Evolutionary conservation across 2,329 filamentous ascomycete species (phyloP).

Genomic region (Calonectria honghensis): DNA sequence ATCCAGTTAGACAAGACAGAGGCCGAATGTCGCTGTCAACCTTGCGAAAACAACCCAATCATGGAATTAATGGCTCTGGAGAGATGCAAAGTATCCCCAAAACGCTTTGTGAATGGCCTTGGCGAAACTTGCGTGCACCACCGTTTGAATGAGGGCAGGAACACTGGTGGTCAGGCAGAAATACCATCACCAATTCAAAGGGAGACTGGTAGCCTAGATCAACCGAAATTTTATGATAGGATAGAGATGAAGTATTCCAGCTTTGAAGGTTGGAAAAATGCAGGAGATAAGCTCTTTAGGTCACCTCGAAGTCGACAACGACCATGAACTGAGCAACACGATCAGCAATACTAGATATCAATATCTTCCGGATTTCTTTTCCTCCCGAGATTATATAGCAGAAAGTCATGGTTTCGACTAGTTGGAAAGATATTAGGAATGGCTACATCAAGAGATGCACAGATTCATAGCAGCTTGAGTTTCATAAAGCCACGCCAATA

Average conservation of each 20-base stretch:
- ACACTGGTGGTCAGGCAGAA: slow-evolving; percentile 11
- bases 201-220: slow-evolving; percentile 24
- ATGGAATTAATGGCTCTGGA: too few relatives aligned
- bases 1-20: slow-evolving; percentile 11
- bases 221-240: slow-evolving; percentile 30
- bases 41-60: background rate
- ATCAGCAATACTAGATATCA: background rate
- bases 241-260: slow-evolving; percentile 44
- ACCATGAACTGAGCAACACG: background rate
- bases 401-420: background rate
- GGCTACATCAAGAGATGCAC: background rate
- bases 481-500: background rate
- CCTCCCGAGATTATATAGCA: background rate
- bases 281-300: slow-evolving; percentile 51
- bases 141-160: slow-evolving; percentile 38
- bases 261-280: slow-evolving; percentile 50
- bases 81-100: background rate
- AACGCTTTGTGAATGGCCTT: too few relatives aligned
- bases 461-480: background rate
- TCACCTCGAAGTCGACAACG: slow-evolving; percentile 42
- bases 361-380: background rate
- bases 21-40: background rate
- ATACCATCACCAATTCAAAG: slow-evolving; percentile 10
- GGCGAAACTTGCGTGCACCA: slow-evolving; percentile 1
- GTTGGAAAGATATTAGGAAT: background rate